phyloP scores from a whole-genome alignment of 2,329 filamentous ascomycete genomes.

The Fusarium chlamydosporum region DNA sequence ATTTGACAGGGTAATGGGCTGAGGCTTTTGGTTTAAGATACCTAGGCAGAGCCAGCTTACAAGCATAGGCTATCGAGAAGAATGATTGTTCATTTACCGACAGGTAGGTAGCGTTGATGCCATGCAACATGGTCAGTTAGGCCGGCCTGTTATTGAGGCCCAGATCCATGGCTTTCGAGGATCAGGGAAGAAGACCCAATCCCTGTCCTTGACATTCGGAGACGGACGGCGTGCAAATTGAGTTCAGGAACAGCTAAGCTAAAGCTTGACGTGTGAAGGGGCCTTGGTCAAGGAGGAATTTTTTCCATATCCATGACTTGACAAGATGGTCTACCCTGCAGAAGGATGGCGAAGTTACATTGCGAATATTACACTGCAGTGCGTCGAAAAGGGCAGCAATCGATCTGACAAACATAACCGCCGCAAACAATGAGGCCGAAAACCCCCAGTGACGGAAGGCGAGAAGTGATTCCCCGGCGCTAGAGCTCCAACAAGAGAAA shows the following conservation, averaged over 20 bases:
- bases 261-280: constrained; percentile 10
- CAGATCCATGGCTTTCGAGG: constrained; percentile 29
- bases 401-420: constrained; percentile 10
- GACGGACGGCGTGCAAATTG: constrained; percentile 14
- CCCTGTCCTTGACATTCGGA: constrained; percentile 25
- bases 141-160: constrained; percentile 22
- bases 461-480: constrained; percentile 41
- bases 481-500: constrained; percentile 24
- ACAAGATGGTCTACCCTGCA: constrained; percentile 23
- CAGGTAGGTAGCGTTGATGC: constrained; percentile 42
- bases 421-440: constrained; percentile 29
- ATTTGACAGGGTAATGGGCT: constrained; percentile 4
- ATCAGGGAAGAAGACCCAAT: constrained; percentile 21
- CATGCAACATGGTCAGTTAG: constrained; percentile 35
- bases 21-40: not conserved
- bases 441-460: constrained; percentile 28
- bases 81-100: constrained; percentile 43
- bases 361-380: constrained; percentile 10
- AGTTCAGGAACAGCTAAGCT: constrained; percentile 26
- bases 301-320: not conserved
- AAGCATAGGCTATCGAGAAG: constrained; percentile 13
- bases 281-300: not conserved
- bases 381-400: constrained; percentile 15
- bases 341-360: constrained; percentile 9
- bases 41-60: constrained; percentile 1